Conservation (phyloP, 768 basidiomycete species). For the Cyathus striatus region DNA sequence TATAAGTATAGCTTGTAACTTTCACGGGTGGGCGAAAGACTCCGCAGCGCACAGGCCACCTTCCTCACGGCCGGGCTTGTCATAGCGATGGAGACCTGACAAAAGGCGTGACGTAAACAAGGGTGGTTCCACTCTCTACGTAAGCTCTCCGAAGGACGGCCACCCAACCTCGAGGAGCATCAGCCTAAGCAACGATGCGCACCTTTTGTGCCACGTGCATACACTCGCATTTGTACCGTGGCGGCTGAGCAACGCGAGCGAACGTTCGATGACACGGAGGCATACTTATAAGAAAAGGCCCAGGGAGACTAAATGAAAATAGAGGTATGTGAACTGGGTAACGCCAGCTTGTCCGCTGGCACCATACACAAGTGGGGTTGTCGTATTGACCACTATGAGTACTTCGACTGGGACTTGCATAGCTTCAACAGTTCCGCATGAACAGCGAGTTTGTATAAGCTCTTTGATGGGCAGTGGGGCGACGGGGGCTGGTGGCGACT, state of each 20-base stretch:
- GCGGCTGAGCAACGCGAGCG: slow-evolving; percentile 60
- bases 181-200: slow-evolving; percentile 94
- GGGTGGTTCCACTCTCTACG: slow-evolving; percentile 89
- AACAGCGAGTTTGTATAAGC: slow-evolving; percentile 83
- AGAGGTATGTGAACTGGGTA: slow-evolving; percentile 77
- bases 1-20: slow-evolving; percentile 12
- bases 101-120: too few species aligned
- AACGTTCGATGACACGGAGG: slow-evolving; percentile 82
- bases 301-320: slow-evolving; percentile 55
- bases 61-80: slow-evolving; percentile 90
- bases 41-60: slow-evolving; percentile 91
- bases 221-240: slow-evolving; percentile 76
- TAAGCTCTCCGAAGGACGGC: slow-evolving; percentile 65
- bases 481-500: slow-evolving; percentile 77
- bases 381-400: slow-evolving; percentile 73
- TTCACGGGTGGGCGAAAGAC: slow-evolving; percentile 92
- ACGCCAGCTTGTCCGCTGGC: slow-evolving; percentile 62
- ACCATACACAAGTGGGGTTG: slow-evolving; percentile 67
- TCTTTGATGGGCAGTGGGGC: slow-evolving; percentile 63
- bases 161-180: slow-evolving; percentile 82
- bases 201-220: slow-evolving; percentile 90
- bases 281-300: slow-evolving; percentile 19
- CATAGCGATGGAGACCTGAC: slow-evolving; percentile 86
- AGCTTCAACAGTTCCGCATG: slow-evolving; percentile 44
- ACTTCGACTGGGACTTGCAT: slow-evolving; percentile 77